These are phyloP conservation scores for Vinca minor DNA, from an alignment of 257 asterid genomes.

Conservation along the genomic window DNA sequence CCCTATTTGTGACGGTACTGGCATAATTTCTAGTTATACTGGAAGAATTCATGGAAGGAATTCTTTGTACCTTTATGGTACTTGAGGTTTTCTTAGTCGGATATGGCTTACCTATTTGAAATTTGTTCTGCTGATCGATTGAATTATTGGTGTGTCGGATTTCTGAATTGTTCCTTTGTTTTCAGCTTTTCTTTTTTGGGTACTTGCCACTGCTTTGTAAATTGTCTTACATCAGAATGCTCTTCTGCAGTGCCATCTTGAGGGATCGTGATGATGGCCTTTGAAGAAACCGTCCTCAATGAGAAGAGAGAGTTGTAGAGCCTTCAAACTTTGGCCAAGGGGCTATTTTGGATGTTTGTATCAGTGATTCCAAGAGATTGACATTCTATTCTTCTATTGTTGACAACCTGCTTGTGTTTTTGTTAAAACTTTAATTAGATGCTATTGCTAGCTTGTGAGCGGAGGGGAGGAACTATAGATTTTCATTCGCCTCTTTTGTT, in stretches of 20 bases:
- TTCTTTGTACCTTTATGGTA: background rate
- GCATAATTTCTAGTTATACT: background rate
- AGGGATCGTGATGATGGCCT: background rate
- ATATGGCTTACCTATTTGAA: background rate
- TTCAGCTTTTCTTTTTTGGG: background rate
- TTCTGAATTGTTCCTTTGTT: too few relatives aligned
- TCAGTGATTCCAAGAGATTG: slow-evolving; percentile 7
- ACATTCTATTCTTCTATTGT: slow-evolving; percentile 4
- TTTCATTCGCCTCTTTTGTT: background rate
- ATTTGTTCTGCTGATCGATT: too few relatives aligned
- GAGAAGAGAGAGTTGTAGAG: background rate
- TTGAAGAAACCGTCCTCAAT: background rate
- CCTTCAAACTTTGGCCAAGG: background rate
- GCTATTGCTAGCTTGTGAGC: background rate
- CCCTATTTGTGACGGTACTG: too few relatives aligned
- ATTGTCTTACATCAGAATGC: background rate
- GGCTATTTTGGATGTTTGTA: background rate
- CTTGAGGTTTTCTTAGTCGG: background rate
- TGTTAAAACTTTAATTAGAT: slow-evolving; percentile 5
- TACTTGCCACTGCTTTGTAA: background rate
- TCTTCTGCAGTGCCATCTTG: slow-evolving; percentile 21
- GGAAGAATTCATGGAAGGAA: background rate
- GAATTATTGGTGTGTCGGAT: too few relatives aligned
- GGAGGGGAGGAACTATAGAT: background rate
- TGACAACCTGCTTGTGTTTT: background rate